Evolutionary conservation across 2,329 filamentous ascomycete genomes (phyloP).

Genomic region (Xylariaceae sp.): DNA sequence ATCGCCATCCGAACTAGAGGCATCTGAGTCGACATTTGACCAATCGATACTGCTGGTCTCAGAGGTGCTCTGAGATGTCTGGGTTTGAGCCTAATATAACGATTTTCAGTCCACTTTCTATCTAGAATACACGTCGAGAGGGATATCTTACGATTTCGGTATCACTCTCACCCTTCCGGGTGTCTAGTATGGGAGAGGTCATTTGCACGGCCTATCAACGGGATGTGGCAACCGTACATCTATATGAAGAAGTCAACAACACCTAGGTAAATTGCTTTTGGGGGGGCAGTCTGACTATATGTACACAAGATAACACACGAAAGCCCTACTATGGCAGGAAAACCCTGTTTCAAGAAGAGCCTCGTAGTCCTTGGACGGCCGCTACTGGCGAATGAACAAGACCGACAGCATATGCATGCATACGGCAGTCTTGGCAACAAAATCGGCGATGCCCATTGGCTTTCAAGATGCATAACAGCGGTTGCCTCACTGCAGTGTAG

Average conservation of each 20-base stretch:
- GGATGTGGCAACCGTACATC: neutral
- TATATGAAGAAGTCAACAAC: neutral
- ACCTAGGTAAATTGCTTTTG: no score
- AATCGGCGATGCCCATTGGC: constrained; percentile 16
- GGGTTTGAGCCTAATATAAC: neutral
- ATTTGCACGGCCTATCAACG: neutral
- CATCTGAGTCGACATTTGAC: constrained; percentile 12
- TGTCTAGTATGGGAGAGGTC: neutral
- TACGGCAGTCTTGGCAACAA: constrained; percentile 14
- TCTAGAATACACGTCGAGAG: neutral
- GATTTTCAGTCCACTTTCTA: neutral
- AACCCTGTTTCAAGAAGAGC: constrained; percentile 5
- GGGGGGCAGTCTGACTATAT: neutral
- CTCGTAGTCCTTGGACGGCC: constrained; percentile 1
- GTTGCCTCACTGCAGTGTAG: constrained; percentile 9
- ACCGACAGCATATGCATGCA: constrained; percentile 1
- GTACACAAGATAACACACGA: neutral
- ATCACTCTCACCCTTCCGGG: neutral
- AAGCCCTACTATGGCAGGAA: neutral
- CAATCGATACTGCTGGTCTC: constrained; percentile 11
- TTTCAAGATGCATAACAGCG: neutral
- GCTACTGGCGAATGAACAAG: neutral
- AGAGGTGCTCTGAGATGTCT: neutral
- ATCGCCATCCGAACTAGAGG: constrained; percentile 9
- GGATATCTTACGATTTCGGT: neutral